A percentile compares a stretch with the other conserved stretches of the same genome.
Evolutionary conservation across 208 protist species (phyloP).

Genomic region (Blechomonas ayalai): DNA sequence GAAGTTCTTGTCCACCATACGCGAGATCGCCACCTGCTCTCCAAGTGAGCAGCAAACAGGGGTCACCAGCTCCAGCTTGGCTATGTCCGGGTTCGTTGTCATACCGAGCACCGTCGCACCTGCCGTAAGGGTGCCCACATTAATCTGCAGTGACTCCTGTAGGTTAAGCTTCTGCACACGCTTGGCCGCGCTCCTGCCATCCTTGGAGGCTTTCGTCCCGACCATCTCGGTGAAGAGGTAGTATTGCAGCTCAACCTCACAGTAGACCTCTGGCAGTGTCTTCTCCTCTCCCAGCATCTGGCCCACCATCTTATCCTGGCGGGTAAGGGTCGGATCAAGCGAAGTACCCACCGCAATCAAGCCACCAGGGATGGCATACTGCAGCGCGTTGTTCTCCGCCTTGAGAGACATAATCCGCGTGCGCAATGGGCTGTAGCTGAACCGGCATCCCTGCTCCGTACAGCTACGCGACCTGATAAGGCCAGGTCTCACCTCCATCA

Average conservation of each 20-base stretch:
- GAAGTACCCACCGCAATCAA: conserved; percentile 99
- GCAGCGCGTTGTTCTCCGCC: conserved; percentile 97
- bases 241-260: conserved; percentile 97
- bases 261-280: conserved; percentile 96
- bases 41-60: conserved; percentile 96
- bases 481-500: conserved; percentile 99
- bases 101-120: conserved; percentile 94
- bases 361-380: conserved; percentile 99
- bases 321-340: conserved; percentile 98
- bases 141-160: conserved; percentile 98
- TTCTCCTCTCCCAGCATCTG: conserved; percentile 86
- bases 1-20: conserved; percentile 97
- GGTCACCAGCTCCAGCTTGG: conserved; percentile 93
- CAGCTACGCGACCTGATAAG: conserved; percentile 74
- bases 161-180: conserved; percentile 92
- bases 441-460: conserved; percentile 72
- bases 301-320: conserved; percentile 98
- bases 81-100: conserved; percentile 90
- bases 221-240: conserved; percentile 96
- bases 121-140: conserved; percentile 98
- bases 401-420: conserved; percentile 93
- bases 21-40: conserved; percentile 97
- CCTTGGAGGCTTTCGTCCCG: conserved; percentile 65
- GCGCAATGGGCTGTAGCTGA: conserved; percentile 95
- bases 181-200: conserved; percentile 57